Percentiles rank a stretch among this genome's conserved stretches.
These are phyloP conservation scores for Pyrrhoderma lamaoense DNA, from an alignment of 1,284 basidiomycete genomes.

Conservation along the genomic window DNA sequence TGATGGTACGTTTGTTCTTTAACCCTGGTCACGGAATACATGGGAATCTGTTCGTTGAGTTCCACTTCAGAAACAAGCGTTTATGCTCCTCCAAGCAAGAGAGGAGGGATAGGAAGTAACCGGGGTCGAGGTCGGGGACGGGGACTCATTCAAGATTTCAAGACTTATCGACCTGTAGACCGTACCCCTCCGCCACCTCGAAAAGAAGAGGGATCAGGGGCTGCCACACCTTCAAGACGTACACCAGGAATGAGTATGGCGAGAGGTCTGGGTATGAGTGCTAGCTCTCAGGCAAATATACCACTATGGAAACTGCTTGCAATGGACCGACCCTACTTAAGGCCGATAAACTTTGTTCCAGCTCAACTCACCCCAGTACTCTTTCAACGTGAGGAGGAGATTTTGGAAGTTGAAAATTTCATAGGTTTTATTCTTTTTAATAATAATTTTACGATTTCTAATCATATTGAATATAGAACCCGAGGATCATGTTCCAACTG, in stretches of 20 bases:
- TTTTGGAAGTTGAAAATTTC: slow-evolving; percentile 50
- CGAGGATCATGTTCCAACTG: slow-evolving; percentile 54
- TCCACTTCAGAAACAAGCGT: slow-evolving; percentile 16
- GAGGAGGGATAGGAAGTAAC: slow-evolving; percentile 20
- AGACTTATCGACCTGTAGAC: slow-evolving; percentile 1
- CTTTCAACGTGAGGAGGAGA: slow-evolving; percentile 61
- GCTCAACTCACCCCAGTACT: slow-evolving; percentile 47
- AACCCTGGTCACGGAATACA: not conserved
- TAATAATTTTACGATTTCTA: not conserved
- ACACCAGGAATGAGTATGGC: slow-evolving; percentile 13
- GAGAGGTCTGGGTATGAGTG: slow-evolving; percentile 17
- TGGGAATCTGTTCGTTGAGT: not conserved
- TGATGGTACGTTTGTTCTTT: slow-evolving; percentile 25
- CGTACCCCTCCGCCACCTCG: slow-evolving; percentile 10
- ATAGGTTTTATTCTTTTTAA: slow-evolving; percentile 31
- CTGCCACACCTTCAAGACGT: slow-evolving; percentile 3
- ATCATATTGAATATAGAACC: slow-evolving; percentile 32
- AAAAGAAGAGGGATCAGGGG: slow-evolving; percentile 5
- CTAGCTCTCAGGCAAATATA: slow-evolving; percentile 24
- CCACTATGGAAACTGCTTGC: slow-evolving; percentile 51
- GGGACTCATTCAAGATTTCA: slow-evolving; percentile 6
- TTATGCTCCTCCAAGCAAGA: slow-evolving; percentile 10
- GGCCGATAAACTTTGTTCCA: slow-evolving; percentile 61
- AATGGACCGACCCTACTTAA: slow-evolving; percentile 51
- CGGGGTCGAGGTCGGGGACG: slow-evolving; percentile 19